phyloP scores from a whole-genome alignment of 139 green algal genomes.

The Picochlorum sp. region DNA sequence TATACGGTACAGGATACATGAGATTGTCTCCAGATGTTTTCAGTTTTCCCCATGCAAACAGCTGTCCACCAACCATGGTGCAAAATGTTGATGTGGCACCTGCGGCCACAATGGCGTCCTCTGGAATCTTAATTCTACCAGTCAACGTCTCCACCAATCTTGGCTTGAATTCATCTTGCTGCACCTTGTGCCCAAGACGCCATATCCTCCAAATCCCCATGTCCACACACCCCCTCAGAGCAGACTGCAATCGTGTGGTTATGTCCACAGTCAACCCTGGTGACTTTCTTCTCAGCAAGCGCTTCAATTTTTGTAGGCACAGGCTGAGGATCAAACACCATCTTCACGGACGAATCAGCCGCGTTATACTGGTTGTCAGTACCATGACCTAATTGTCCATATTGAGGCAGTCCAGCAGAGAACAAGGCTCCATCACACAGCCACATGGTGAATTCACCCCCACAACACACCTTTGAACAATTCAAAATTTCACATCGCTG shows the following conservation, averaged over 20 bases:
- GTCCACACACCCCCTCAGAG: slow-evolving; percentile 38
- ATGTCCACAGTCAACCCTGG: slow-evolving; percentile 61
- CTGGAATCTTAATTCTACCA: slow-evolving; percentile 34
- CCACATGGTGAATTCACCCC: slow-evolving; percentile 89
- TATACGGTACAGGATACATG: slow-evolving; percentile 76
- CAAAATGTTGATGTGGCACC: slow-evolving; percentile 57
- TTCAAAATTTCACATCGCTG: slow-evolving; percentile 44
- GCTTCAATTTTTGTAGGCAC: slow-evolving; percentile 53
- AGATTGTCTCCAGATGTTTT: slow-evolving; percentile 76
- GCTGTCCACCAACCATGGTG: slow-evolving; percentile 57
- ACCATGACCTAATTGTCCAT: slow-evolving; percentile 88
- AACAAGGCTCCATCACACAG: slow-evolving; percentile 34
- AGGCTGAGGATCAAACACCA: slow-evolving; percentile 81
- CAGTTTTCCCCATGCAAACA: slow-evolving; percentile 89
- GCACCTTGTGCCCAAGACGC: slow-evolving; percentile 81
- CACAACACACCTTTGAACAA: slow-evolving; percentile 55
- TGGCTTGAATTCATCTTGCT: slow-evolving; percentile 75
- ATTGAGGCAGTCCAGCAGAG: slow-evolving; percentile 48
- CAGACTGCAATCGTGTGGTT: slow-evolving; percentile 67
- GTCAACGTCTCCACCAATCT: slow-evolving; percentile 60
- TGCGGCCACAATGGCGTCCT: slow-evolving; percentile 28
- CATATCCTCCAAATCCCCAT: slow-evolving; percentile 66
- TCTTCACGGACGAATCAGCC: slow-evolving; percentile 70
- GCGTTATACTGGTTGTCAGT: slow-evolving; percentile 83
- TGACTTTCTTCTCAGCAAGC: slow-evolving; percentile 48